Evolutionary conservation across 208 protist genomes (phyloP), one percentile per base, ranked within the genome.

Genomic region (Leishmania major): DNA sequence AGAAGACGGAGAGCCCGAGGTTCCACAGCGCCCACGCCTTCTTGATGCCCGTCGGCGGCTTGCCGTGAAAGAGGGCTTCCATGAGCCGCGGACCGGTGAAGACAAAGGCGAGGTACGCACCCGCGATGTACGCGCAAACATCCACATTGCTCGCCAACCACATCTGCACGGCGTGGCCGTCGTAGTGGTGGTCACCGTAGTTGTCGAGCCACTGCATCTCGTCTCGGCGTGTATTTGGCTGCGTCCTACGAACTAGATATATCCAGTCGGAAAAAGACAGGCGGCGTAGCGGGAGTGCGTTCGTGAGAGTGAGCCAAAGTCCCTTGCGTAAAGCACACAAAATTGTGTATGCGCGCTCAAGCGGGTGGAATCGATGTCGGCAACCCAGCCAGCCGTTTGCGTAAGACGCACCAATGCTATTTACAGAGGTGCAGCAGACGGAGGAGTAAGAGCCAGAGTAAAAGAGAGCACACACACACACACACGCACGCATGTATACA

Each of bases 11-110:
- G 51, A 98, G 90, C 17, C 87, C 69, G 10, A 96, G 72, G 80
- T 98, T 98, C 96, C 96, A 98, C 15, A 95, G 6, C 72, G 90
- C 93, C 90, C 90, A 93, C 47, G 74, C 31, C 82, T 86, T 89
- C 81, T 90, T 91, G 66, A 93, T 70, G 22, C 76, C 49, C 11
- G 90, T 49, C 35, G 90, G 83, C 15, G 92, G 87, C 43, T 95
- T 92, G 31, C 89, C 82, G 53, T 82, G 77, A 40, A 88, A 80
- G 22, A 90, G 69, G 66, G 89, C 64, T 55, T 90, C 57, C 70
- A 93, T 81, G 47, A 89, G 37, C 57, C 76, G 40, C 1, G 90
- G 88, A 3, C 90, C 87, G 7, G 59, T 85, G 77, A 93, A 93
- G 78, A 93, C 90, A 57, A 93, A 92, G 75, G 86, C 79, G 25